Evolutionary conservation across 805 yeast genomes (phyloP).

Genomic region (Metschnikowia similis): DNA sequence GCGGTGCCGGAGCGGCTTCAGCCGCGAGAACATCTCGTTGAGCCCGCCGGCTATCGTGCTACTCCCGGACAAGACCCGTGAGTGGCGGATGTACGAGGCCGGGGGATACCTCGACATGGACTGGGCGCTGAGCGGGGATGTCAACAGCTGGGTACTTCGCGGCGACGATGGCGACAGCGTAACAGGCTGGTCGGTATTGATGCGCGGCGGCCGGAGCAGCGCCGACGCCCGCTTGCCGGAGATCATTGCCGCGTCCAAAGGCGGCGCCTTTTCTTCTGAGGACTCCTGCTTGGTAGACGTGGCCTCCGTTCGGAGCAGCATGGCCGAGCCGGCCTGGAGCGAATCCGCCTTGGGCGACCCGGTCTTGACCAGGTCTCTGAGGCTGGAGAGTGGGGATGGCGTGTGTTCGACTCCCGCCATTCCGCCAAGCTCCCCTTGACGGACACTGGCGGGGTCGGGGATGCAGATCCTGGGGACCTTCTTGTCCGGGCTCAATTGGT

Average conservation of each 20-base stretch:
- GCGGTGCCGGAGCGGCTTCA: constrained; percentile 16
- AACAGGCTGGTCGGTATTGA: constrained; percentile 10
- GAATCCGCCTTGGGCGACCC: background rate
- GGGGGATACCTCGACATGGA: constrained; percentile 13
- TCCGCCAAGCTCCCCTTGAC: no score
- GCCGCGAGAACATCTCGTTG: constrained; percentile 13
- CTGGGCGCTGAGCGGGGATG: constrained; percentile 12
- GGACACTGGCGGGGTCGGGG: background rate
- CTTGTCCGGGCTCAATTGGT: background rate
- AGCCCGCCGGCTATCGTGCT: constrained; percentile 13
- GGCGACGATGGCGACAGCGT: constrained; percentile 13
- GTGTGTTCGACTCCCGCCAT: background rate
- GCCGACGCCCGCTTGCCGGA: background rate
- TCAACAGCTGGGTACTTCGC: constrained; percentile 7
- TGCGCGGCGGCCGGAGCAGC: constrained; percentile 10
- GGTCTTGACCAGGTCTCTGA: background rate
- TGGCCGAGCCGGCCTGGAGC: background rate
- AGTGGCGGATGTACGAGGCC: constrained; percentile 16
- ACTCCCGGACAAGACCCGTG: constrained; percentile 13
- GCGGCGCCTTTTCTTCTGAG: background rate
- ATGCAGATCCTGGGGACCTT: background rate
- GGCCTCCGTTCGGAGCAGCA: background rate
- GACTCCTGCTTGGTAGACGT: background rate
- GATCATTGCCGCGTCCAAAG: background rate
- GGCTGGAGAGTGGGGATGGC: background rate